These are phyloP conservation scores for Desmodesmus armatus DNA, from an alignment of 139 green algal species.

Conservation along the genomic window DNA sequence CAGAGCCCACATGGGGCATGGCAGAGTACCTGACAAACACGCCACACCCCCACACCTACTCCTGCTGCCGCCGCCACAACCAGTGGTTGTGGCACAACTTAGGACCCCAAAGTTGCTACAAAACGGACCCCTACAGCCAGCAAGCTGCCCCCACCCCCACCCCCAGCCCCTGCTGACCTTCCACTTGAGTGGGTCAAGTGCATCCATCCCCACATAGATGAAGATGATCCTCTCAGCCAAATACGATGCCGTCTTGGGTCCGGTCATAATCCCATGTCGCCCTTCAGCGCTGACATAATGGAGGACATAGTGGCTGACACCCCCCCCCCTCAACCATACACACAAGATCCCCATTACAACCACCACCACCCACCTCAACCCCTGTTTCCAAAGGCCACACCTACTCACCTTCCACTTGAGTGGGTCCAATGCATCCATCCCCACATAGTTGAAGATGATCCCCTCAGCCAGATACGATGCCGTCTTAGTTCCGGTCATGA, in stretches of 20 bases:
- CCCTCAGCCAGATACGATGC: slow-evolving; percentile 80
- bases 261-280: slow-evolving; percentile 51
- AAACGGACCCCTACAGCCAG: background rate
- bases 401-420: slow-evolving; percentile 80
- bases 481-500: slow-evolving; percentile 61
- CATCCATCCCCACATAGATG: slow-evolving; percentile 87
- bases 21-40: too few relatives aligned
- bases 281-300: slow-evolving; percentile 64
- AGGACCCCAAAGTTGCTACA: too few relatives aligned
- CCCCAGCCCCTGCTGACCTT: too few relatives aligned
- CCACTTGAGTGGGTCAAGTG: slow-evolving; percentile 84
- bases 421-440: slow-evolving; percentile 84
- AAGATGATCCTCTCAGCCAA: slow-evolving; percentile 86
- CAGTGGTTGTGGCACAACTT: too few relatives aligned
- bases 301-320: slow-evolving; percentile 82
- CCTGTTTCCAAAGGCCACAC: too few relatives aligned
- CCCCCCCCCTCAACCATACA: slow-evolving; percentile 87
- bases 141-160: slow-evolving; percentile 72
- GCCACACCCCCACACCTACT: too few relatives aligned
- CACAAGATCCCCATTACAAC: slow-evolving; percentile 92
- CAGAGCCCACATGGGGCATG: too few relatives aligned
- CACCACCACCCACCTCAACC: too few relatives aligned
- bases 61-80: too few relatives aligned
- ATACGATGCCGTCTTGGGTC: slow-evolving; percentile 70
- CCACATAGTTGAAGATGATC: slow-evolving; percentile 88